These are phyloP conservation scores for Centella asiatica DNA, from an alignment of 129 eudicot genomes.

Conservation along the genomic window DNA sequence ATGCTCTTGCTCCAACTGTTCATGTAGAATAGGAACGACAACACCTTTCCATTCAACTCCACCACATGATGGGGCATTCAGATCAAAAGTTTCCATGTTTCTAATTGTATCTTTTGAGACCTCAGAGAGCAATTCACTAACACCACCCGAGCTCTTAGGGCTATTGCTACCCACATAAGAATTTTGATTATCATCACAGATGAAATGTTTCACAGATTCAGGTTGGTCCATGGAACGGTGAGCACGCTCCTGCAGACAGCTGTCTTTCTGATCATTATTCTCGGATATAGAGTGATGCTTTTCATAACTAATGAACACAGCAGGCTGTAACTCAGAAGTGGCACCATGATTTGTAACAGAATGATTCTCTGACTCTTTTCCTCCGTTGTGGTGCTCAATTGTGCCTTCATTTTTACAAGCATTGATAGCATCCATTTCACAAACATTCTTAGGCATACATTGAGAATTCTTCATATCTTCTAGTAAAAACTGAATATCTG, in stretches of 20 bases:
- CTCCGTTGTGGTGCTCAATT: slow-evolving; percentile 11
- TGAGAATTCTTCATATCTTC: slow-evolving; percentile 11
- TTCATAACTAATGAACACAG: slow-evolving; percentile 8
- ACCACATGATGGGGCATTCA: background rate
- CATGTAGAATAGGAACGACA: background rate
- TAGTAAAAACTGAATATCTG: slow-evolving; percentile 2
- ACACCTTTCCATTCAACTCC: slow-evolving; percentile 1
- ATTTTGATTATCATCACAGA: slow-evolving; percentile 2
- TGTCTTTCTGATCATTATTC: slow-evolving; percentile 2
- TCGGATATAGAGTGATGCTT: slow-evolving; percentile 6
- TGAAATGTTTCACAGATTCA: slow-evolving; percentile 10
- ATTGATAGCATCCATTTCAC: background rate
- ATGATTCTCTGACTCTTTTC: slow-evolving; percentile 11
- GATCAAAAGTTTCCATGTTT: background rate
- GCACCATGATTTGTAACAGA: background rate
- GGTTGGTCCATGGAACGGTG: slow-evolving; percentile 17
- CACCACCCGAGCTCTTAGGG: background rate
- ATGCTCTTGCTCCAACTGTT: slow-evolving; percentile 4
- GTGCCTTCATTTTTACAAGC: slow-evolving; percentile 14
- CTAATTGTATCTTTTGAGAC: slow-evolving; percentile 8
- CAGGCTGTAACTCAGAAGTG: slow-evolving; percentile 13
- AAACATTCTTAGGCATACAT: slow-evolving; percentile 10
- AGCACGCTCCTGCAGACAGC: slow-evolving; percentile 20
- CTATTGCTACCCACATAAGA: background rate
- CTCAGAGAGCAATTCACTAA: no score